Percentiles rank a stretch among this genome's conserved stretches.
phyloP scores from a whole-genome alignment of 768 basidiomycete genomes.

The Lactifluus echinatus region DNA sequence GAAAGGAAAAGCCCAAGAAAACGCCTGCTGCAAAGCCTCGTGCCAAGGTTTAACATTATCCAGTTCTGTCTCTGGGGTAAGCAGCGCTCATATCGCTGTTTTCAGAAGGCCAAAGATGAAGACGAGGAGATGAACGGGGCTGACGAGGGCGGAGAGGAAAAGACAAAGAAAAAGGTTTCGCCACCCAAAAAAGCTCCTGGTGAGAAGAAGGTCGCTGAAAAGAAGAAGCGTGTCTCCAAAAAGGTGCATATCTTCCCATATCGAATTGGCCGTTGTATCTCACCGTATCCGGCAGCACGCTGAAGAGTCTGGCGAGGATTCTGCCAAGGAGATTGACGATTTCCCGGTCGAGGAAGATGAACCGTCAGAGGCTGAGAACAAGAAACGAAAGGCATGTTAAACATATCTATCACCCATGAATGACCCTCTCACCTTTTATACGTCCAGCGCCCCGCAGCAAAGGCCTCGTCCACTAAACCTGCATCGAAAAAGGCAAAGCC shows the following conservation, averaged over 20 bases:
- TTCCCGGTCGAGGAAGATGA: conserved; percentile 43
- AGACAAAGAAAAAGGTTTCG: conserved; percentile 23
- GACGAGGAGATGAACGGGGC: conserved; percentile 34
- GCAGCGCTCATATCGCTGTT: background rate
- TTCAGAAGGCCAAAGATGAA: conserved; percentile 46
- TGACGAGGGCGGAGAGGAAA: conserved; percentile 35
- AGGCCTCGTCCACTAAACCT: conserved; percentile 7
- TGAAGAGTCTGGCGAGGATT: conserved; percentile 41
- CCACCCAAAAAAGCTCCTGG: conserved; percentile 26
- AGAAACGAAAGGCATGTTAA: conserved; percentile 62
- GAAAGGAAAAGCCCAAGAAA: conserved; percentile 49
- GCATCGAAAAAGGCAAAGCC: conserved; percentile 14
- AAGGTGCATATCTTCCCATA: conserved; percentile 20
- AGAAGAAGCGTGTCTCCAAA: conserved; percentile 36
- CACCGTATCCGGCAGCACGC: conserved; percentile 24
- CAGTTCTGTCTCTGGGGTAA: background rate
- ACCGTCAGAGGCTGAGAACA: conserved; percentile 33
- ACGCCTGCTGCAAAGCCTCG: conserved; percentile 33
- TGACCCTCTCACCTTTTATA: no score
- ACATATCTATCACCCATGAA: background rate
- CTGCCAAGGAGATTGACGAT: conserved; percentile 35
- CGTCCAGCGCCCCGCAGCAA: conserved; percentile 2
- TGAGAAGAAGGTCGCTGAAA: conserved; percentile 41
- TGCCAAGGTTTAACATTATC: background rate
- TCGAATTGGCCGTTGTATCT: background rate